phyloP scores from a whole-genome alignment of 352 stramenopile species.

The Plasmopara muralis region DNA sequence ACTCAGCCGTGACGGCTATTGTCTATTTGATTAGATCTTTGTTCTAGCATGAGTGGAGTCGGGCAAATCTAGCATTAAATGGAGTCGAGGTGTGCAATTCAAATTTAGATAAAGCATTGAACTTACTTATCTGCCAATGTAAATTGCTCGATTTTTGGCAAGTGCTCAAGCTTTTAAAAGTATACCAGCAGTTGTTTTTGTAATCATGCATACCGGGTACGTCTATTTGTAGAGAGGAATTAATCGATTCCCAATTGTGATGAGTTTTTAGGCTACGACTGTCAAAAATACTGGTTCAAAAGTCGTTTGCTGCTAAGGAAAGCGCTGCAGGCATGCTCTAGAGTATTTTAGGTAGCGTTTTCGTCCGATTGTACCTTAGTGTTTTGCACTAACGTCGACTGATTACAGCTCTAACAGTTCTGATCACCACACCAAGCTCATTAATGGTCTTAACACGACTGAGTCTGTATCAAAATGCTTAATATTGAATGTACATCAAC shows the following conservation, averaged over 20 bases:
- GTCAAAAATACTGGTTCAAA: conserved; percentile 45
- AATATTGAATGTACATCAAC: too few species aligned
- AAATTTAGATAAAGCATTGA: not conserved
- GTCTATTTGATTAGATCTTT: conserved; percentile 21
- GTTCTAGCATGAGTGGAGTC: conserved; percentile 26
- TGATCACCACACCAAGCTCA: too few species aligned
- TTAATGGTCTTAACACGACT: too few species aligned
- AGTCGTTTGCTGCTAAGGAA: conserved; percentile 48
- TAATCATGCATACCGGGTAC: conserved; percentile 24
- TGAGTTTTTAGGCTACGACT: conserved; percentile 25
- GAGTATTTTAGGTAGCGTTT: too few species aligned
- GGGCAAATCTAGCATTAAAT: conserved; percentile 24
- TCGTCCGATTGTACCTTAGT: too few species aligned
- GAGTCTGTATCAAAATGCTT: too few species aligned
- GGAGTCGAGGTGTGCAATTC: conserved; percentile 19
- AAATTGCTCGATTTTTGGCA: conserved; percentile 32
- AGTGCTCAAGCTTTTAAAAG: conserved; percentile 35
- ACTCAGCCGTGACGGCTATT: conserved; percentile 23
- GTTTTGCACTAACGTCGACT: too few species aligned
- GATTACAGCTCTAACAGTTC: too few species aligned
- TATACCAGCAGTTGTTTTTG: conserved; percentile 27
- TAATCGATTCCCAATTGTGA: too few species aligned
- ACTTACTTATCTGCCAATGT: not conserved
- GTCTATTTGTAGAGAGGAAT: conserved; percentile 1
- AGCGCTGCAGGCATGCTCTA: too few species aligned